Conservation (phyloP, 495 filamentous ascomycete species). For the Cenococcum geophilum region DNA sequence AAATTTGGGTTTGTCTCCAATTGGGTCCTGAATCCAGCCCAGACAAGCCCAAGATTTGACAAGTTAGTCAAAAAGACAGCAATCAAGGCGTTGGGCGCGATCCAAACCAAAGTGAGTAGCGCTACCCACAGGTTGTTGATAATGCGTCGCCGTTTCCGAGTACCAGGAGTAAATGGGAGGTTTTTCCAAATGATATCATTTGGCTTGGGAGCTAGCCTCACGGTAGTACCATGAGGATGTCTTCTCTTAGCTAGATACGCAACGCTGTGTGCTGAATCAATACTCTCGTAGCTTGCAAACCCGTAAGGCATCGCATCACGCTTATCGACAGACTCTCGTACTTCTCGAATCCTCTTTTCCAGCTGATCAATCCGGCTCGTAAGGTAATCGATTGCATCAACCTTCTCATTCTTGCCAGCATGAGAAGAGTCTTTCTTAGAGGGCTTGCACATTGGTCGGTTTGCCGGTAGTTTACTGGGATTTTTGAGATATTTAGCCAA, state of each 20-base stretch:
- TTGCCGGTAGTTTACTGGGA: constrained; percentile 70
- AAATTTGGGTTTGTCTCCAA: constrained; percentile 53
- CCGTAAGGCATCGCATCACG: constrained; percentile 84
- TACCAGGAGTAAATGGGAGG: constrained; percentile 58
- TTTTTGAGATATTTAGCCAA: constrained; percentile 86
- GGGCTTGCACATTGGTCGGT: constrained; percentile 72
- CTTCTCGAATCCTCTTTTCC: constrained; percentile 76
- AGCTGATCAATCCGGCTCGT: constrained; percentile 76
- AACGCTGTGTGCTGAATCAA: constrained; percentile 80
- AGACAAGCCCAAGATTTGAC: constrained; percentile 69
- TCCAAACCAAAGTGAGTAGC: constrained; percentile 77
- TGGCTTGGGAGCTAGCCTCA: constrained; percentile 75
- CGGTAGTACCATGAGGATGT: constrained; percentile 70
- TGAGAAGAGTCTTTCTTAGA: constrained; percentile 62
- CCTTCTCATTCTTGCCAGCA: constrained; percentile 57
- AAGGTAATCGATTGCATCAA: constrained; percentile 92
- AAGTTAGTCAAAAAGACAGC: constrained; percentile 88
- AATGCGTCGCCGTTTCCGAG: constrained; percentile 64
- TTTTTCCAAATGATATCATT: constrained; percentile 97
- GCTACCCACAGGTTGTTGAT: constrained; percentile 78
- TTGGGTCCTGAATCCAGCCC: constrained; percentile 64
- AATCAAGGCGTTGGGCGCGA: constrained; percentile 92
- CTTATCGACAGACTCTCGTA: constrained; percentile 73
- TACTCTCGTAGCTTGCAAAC: constrained; percentile 86
- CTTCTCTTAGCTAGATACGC: constrained; percentile 75